phyloP scores from a whole-genome alignment of 495 filamentous ascomycete genomes.

The Clohesyomyces aquaticus region DNA sequence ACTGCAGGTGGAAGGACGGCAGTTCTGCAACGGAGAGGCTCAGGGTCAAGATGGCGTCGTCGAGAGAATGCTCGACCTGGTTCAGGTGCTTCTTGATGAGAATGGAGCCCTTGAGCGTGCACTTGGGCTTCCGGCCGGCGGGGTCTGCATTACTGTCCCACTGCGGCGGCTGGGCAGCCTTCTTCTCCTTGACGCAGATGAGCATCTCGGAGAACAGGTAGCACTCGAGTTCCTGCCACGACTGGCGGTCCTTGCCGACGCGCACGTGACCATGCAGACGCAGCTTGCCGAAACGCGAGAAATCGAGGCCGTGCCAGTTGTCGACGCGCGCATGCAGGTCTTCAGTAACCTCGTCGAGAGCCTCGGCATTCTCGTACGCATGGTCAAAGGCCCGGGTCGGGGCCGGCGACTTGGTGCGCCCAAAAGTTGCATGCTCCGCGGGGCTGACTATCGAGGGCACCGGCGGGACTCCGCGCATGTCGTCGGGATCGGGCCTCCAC shows the following conservation, averaged over 20 bases:
- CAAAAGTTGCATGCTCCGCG: constrained; percentile 29
- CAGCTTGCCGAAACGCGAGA: constrained; percentile 89
- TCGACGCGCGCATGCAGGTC: constrained; percentile 83
- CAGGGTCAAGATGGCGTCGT: constrained; percentile 84
- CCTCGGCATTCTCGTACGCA: constrained; percentile 61
- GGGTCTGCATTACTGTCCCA: constrained; percentile 66
- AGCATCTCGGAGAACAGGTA: constrained; percentile 99
- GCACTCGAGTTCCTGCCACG: constrained; percentile 98
- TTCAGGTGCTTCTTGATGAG: constrained; percentile 98
- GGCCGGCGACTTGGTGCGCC: constrained; percentile 37
- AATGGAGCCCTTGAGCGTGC: constrained; percentile 95
- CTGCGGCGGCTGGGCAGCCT: constrained; percentile 59
- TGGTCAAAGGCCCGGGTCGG: constrained; percentile 43
- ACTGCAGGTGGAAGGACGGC: constrained; percentile 94
- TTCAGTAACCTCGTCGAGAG: constrained; percentile 83
- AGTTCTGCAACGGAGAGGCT: constrained; percentile 92
- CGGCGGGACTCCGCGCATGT: constrained; percentile 69
- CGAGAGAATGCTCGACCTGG: constrained; percentile 73
- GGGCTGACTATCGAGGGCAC: constrained; percentile 53
- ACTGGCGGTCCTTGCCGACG: constrained; percentile 94
- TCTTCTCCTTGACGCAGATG: constrained; percentile 99
- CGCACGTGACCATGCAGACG: constrained; percentile 87
- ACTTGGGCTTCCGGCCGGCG: constrained; percentile 62
- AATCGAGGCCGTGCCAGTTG: constrained; percentile 99
- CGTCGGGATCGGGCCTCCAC: constrained; percentile 85